Conservation (phyloP, 169 alveolate species). For the Plasmodium adleri region DNA sequence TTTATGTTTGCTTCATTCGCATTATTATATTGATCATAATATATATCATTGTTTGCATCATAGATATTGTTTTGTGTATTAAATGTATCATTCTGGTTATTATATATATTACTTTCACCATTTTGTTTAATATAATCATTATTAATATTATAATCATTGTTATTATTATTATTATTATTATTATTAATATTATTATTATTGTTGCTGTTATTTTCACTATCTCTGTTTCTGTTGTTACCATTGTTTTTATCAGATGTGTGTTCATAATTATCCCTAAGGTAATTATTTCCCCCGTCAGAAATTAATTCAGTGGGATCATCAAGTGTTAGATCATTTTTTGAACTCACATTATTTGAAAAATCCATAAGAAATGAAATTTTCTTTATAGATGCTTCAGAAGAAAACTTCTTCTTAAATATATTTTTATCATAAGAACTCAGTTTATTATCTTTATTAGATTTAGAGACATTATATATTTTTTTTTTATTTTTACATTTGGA, state of each 20-base stretch:
- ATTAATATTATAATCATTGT: not conserved
- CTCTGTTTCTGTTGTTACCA: not conserved
- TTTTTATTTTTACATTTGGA: not conserved
- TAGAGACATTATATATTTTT: not conserved
- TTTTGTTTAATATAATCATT: not conserved
- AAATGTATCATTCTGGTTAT: no score
- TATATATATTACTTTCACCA: no score
- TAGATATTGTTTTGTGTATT: no score
- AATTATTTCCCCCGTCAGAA: not conserved
- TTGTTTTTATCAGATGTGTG: not conserved
- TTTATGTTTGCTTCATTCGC: not conserved
- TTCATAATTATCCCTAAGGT: not conserved
- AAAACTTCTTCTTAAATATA: not conserved
- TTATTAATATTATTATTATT: not conserved
- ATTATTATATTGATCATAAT: slow-evolving; percentile 6
- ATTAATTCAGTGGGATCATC: not conserved
- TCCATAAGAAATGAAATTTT: not conserved
- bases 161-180: not conserved
- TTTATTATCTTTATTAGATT: slow-evolving; percentile 2
- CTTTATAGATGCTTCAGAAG: not conserved
- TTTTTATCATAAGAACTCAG: not conserved
- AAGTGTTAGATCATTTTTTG: not conserved
- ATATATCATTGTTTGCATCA: no score
- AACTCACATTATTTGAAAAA: not conserved
- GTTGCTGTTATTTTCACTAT: not conserved